Evolutionary conservation across 2,329 filamentous ascomycete species (phyloP).

Genomic region (Fusarium setosum): DNA sequence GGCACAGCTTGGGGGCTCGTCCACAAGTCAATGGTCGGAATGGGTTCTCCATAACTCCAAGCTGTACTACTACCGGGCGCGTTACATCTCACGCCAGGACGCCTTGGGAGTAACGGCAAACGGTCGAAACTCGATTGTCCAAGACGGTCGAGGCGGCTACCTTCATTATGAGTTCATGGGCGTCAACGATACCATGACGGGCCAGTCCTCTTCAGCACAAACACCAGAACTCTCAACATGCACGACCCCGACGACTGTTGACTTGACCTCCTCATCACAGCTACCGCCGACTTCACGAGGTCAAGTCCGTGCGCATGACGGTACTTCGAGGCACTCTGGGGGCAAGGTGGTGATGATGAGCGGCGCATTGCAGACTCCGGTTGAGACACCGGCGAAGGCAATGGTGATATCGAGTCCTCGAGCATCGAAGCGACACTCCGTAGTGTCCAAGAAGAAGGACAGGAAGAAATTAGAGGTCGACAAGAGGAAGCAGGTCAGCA

Average conservation of each 20-base stretch:
- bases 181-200: constrained; percentile 6
- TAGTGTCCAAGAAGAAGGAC: constrained; percentile 29
- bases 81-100: constrained; percentile 33
- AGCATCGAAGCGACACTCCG: constrained; percentile 3
- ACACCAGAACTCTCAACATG: constrained; percentile 17
- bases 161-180: constrained; percentile 40
- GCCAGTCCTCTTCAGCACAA: neutral
- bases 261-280: neutral
- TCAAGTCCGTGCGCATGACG: constrained; percentile 8
- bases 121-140: constrained; percentile 35
- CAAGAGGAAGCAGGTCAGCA: constrained; percentile 35
- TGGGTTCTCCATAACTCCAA: constrained; percentile 29
- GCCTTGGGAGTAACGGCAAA: constrained; percentile 21
- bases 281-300: neutral
- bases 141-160: constrained; percentile 26
- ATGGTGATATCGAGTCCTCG: constrained; percentile 14
- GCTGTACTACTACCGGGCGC: constrained; percentile 37
- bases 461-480: constrained; percentile 19
- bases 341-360: constrained; percentile 21
- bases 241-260: constrained; percentile 15
- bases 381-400: neutral
- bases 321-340: neutral
- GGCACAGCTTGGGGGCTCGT: neutral
- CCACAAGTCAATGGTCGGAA: constrained; percentile 26
- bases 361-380: constrained; percentile 16